A percentile compares a stretch with the other conserved stretches of the same genome.
Conservation (phyloP, 371 early-diverging fungal species). For the Apophysomyces ossiformis region DNA sequence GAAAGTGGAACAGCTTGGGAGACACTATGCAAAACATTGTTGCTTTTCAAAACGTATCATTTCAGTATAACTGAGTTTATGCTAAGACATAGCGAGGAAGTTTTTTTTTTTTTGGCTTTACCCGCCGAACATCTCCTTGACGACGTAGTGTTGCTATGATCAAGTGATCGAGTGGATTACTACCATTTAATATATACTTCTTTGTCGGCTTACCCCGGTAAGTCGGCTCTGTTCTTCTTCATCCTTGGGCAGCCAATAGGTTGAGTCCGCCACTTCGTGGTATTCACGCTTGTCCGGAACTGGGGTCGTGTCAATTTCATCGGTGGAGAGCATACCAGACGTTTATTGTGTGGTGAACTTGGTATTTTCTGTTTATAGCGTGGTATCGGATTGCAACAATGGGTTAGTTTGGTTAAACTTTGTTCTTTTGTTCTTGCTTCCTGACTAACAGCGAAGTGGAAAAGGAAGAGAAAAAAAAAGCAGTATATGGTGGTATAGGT, state of each 20-base stretch:
- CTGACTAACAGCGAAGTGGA: too few relatives aligned
- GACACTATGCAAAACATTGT: constrained; percentile 15
- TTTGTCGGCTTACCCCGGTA: constrained; percentile 8
- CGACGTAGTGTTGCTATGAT: constrained; percentile 16
- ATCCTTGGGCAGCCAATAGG: constrained; percentile 18
- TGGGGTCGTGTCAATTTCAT: too few relatives aligned
- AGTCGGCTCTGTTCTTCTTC: constrained; percentile 20
- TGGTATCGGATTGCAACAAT: too few relatives aligned
- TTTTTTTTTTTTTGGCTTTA: not conserved
- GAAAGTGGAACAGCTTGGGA: constrained; percentile 12
- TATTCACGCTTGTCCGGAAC: not conserved
- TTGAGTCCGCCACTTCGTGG: not conserved
- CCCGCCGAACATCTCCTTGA: constrained; percentile 15
- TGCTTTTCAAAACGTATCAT: not conserved
- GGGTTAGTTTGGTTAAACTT: too few relatives aligned
- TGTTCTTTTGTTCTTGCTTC: too few relatives aligned
- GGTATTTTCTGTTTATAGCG: too few relatives aligned
- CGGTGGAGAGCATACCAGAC: too few relatives aligned
- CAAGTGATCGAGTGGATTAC: not conserved
- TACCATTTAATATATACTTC: not conserved
- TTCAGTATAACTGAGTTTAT: not conserved
- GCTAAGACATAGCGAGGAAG: not conserved
- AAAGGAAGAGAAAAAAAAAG: too few relatives aligned
- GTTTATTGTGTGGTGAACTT: too few relatives aligned
- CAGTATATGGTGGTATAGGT: too few relatives aligned